Base-by-base conservation (phyloP, 495 filamentous ascomycete species). In the Hamigera avellanea region DNA sequence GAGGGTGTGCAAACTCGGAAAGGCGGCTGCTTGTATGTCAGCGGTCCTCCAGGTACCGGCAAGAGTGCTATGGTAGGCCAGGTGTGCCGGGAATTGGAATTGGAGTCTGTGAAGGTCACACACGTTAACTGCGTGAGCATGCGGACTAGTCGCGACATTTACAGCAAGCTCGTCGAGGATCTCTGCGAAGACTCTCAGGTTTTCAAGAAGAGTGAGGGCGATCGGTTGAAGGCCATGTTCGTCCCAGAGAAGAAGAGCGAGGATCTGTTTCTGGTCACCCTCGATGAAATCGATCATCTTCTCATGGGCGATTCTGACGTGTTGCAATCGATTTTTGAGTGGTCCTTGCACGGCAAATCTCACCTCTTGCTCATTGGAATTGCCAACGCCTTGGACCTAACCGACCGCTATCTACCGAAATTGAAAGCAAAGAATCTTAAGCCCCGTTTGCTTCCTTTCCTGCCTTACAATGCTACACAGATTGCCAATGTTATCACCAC, bases 51-150 rank as follows among this genome's bases (percentile, higher is more conserved):
- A 2, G 91, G 91, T 1, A 96, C 93, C 3, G 91, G 91, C 6
- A 99, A 99, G 59, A 95, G 87, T 56, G 93, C 91, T 3, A 74
- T 95, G 59, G 75, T 95, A 35, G 73, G 77, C 37, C 81, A 93
- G 46, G 72, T 95, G 19, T 82, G 79, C 34, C 61, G 70, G 27
- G 67, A 76, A 21, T 43, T 79, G 15, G 62, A 72, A 26, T 52
- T 55, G 26, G 58, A 46, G 1, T 49, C 55, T 3, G 59, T 86
- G 33, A 78, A 75, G 48, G 75, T 75, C 28, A 74, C 77, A 2
- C 86, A 88, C 52, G 63, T 99, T 64, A 99, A 99, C 48, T 99
- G 91, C 57, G 93, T 94, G 75, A 91, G 86, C 56, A 80, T 94
- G 56, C 89, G 91, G 45, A 76, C 71, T 37, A 78, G 86, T 5